phyloP scores from a whole-genome alignment of 1,139 yeast genomes.

The Taiozyma sp. region DNA sequence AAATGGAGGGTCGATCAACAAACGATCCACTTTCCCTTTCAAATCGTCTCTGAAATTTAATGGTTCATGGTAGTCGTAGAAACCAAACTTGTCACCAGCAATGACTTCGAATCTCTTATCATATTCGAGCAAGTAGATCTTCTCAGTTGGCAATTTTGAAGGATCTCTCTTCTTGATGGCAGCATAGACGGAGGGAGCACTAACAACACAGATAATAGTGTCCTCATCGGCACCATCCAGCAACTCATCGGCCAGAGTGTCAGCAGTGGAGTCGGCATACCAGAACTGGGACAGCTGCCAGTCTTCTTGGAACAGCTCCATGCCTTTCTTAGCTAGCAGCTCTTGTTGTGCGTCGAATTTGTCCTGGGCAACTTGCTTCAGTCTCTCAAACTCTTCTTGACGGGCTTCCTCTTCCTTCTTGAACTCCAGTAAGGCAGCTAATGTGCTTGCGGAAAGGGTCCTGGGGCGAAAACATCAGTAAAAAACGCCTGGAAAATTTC shows the following conservation, averaged over 20 bases:
- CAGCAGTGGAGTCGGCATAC: constrained; percentile 74
- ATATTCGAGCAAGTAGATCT: constrained; percentile 70
- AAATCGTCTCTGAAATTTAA: constrained; percentile 52
- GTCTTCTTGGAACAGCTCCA: constrained; percentile 75
- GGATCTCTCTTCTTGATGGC: constrained; percentile 55
- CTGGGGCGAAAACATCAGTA: neutral
- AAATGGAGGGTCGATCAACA: constrained; percentile 88
- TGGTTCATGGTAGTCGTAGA: constrained; percentile 74
- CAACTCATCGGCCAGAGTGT: constrained; percentile 57
- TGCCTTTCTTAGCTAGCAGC: constrained; percentile 36
- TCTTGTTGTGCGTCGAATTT: constrained; percentile 26
- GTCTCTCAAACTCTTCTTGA: constrained; percentile 49
- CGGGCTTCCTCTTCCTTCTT: constrained; percentile 59
- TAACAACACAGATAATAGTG: constrained; percentile 68
- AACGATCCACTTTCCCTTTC: constrained; percentile 58
- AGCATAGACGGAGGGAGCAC: constrained; percentile 92
- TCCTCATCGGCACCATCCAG: constrained; percentile 68
- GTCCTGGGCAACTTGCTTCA: constrained; percentile 55
- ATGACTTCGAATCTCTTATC: constrained; percentile 70
- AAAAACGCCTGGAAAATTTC: neutral
- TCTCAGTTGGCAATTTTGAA: constrained; percentile 52
- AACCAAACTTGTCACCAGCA: constrained; percentile 65
- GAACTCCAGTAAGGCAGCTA: constrained; percentile 75
- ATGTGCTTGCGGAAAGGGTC: constrained; percentile 50
- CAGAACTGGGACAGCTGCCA: constrained; percentile 95